Evolutionary conservation across 2,329 filamentous ascomycete species (phyloP).

Genomic region (Colletotrichum orbiculare): DNA sequence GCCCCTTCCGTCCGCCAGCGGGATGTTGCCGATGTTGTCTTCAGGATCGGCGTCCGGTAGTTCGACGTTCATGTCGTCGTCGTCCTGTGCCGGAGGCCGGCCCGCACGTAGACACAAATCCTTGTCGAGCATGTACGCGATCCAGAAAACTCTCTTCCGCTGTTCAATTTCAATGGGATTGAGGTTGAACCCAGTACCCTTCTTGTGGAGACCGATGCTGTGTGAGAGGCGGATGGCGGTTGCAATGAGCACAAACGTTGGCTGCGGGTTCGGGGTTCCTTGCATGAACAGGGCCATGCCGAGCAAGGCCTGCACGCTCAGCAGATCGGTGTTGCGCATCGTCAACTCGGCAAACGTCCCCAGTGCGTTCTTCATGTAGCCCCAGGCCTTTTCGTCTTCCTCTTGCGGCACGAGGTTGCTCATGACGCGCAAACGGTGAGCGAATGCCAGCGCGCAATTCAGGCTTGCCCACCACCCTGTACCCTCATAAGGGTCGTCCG

Average conservation of each 20-base stretch:
- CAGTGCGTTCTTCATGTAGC: constrained; percentile 96
- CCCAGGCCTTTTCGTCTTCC: constrained; percentile 95
- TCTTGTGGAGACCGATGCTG: constrained; percentile 94
- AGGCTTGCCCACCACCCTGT: constrained; percentile 99
- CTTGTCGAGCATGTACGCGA: constrained; percentile 74
- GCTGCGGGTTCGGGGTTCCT: constrained; percentile 95
- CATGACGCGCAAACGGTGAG: constrained; percentile 93
- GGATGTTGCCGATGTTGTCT: constrained; percentile 95
- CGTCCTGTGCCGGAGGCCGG: constrained; percentile 70
- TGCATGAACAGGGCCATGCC: constrained; percentile 96
- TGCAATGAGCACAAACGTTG: constrained; percentile 89
- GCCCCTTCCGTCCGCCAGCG: constrained; percentile 85
- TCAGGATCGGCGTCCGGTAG: constrained; percentile 89
- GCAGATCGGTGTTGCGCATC: constrained; percentile 93
- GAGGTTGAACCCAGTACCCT: constrained; percentile 90
- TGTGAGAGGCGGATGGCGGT: constrained; percentile 91
- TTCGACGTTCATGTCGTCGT: constrained; percentile 91
- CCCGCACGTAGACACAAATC: constrained; percentile 70
- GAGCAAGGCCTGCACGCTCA: constrained; percentile 93
- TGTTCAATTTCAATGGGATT: constrained; percentile 96
- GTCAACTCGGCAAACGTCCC: constrained; percentile 91
- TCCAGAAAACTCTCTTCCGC: constrained; percentile 74
- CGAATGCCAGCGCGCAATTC: constrained; percentile 93
- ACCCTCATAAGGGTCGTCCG: constrained; percentile 89
- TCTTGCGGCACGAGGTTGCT: constrained; percentile 90